phyloP scores from a whole-genome alignment of 352 stramenopile species.

The Pythium volutum region DNA sequence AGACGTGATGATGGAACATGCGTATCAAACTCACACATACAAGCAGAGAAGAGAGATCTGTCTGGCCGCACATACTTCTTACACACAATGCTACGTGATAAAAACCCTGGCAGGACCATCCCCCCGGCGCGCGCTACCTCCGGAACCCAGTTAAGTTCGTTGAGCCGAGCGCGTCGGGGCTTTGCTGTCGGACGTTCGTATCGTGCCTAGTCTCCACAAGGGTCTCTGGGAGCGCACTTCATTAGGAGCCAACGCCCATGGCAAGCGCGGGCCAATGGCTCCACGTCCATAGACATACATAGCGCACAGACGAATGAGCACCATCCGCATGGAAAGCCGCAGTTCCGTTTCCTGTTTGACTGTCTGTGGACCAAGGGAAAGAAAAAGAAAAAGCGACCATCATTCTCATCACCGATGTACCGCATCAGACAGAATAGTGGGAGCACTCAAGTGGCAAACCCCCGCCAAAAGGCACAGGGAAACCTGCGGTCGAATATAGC shows the following conservation, averaged over 20 bases:
- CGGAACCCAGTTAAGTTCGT: not conserved
- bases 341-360: not conserved
- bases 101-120: slow-evolving; percentile 85
- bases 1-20: not conserved
- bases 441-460: slow-evolving; percentile 1
- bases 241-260: not conserved
- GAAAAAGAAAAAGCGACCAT: not conserved
- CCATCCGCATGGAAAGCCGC: not conserved
- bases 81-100: slow-evolving; percentile 86
- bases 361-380: not conserved
- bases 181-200: slow-evolving; percentile 70
- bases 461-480: slow-evolving; percentile 3
- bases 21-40: not conserved
- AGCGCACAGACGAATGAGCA: not conserved
- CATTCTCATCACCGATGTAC: slow-evolving; percentile 10
- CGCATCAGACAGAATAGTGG: slow-evolving; percentile 13
- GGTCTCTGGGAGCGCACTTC: slow-evolving; percentile 38
- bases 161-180: not conserved
- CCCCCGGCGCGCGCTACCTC: not conserved
- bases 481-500: not conserved
- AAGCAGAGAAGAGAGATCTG: slow-evolving; percentile 23
- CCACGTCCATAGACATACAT: slow-evolving; percentile 16
- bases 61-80: slow-evolving; percentile 86
- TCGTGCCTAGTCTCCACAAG: slow-evolving; percentile 48
- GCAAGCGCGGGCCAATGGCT: slow-evolving; percentile 1